A percentile compares a stretch with the other conserved stretches of the same genome.
Conservation (phyloP, 345 rosid genomes). For the Camelina hispida region DNA sequence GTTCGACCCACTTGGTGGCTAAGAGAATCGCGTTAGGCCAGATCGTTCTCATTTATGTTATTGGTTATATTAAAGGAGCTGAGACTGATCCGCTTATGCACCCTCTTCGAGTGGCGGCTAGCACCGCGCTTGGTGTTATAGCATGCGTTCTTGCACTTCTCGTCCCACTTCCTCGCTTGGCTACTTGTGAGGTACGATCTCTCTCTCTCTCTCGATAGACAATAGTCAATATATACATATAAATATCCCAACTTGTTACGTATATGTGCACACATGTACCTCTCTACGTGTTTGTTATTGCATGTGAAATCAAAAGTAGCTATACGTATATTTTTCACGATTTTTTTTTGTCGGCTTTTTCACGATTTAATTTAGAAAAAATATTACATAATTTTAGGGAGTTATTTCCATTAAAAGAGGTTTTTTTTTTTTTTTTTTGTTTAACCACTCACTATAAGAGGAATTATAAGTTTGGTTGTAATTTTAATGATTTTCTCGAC, state of each 20-base stretch:
- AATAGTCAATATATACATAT: neutral
- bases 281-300: constrained; percentile 4
- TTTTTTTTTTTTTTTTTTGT: no score
- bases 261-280: constrained; percentile 8
- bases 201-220: neutral
- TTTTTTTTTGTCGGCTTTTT: no score
- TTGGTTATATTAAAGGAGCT: constrained; percentile 62
- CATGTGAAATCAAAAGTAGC: constrained; percentile 3
- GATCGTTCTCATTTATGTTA: constrained; percentile 67
- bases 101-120: constrained; percentile 74
- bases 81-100: constrained; percentile 64
- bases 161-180: constrained; percentile 80
- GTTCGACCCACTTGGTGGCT: constrained; percentile 61
- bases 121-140: constrained; percentile 76
- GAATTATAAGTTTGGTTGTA: neutral
- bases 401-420: neutral
- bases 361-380: neutral
- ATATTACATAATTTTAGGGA: neutral
- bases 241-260: constrained; percentile 16
- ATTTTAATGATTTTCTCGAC: neutral
- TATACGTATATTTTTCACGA: neutral
- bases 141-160: constrained; percentile 75
- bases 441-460: no score
- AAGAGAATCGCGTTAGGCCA: constrained; percentile 88
- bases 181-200: constrained; percentile 60